Percentiles rank a stretch among this genome's conserved stretches.
phyloP scores from a whole-genome alignment of 495 filamentous ascomycete species.

The Daldinia grandis region DNA sequence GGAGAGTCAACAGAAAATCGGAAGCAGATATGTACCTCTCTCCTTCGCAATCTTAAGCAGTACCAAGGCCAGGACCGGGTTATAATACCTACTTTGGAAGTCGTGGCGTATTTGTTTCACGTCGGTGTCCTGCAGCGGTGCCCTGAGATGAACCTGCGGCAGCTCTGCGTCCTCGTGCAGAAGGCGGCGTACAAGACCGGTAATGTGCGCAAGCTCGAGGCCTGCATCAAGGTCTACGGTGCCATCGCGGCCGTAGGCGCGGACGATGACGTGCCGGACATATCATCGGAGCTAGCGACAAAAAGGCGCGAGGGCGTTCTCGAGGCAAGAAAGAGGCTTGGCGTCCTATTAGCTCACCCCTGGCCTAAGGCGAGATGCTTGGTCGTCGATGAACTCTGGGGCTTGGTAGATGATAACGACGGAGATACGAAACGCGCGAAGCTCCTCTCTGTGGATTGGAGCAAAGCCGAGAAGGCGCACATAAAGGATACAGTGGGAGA shows the following conservation, averaged over 20 bases:
- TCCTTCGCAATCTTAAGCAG: slow-evolving; percentile 48
- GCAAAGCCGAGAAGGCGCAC: slow-evolving; percentile 49
- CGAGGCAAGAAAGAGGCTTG: slow-evolving; percentile 56
- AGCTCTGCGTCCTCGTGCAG: slow-evolving; percentile 72
- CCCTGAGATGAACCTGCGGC: slow-evolving; percentile 51
- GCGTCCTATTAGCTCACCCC: slow-evolving; percentile 55
- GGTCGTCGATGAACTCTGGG: slow-evolving; percentile 60
- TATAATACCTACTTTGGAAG: slow-evolving; percentile 76
- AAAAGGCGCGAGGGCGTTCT: slow-evolving; percentile 44
- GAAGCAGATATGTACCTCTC: slow-evolving; percentile 46
- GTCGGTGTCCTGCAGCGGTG: slow-evolving; percentile 52
- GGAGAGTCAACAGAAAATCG: slow-evolving; percentile 45
- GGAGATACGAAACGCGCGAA: slow-evolving; percentile 18
- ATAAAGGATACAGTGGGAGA: slow-evolving; percentile 46
- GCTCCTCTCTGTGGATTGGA: slow-evolving; percentile 55
- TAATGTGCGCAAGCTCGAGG: slow-evolving; percentile 79
- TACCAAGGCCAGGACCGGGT: slow-evolving; percentile 69
- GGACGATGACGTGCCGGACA: slow-evolving; percentile 1
- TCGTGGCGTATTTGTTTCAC: slow-evolving; percentile 77
- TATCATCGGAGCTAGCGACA: slow-evolving; percentile 21
- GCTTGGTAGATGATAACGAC: slow-evolving; percentile 34
- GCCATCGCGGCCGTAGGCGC: slow-evolving; percentile 56
- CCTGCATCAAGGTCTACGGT: slow-evolving; percentile 79
- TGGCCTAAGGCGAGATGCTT: slow-evolving; percentile 55
- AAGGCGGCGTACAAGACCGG: slow-evolving; percentile 83